Base-by-base conservation (phyloP, 2,329 filamentous ascomycete genomes). In the Aschersonia sp. region DNA sequence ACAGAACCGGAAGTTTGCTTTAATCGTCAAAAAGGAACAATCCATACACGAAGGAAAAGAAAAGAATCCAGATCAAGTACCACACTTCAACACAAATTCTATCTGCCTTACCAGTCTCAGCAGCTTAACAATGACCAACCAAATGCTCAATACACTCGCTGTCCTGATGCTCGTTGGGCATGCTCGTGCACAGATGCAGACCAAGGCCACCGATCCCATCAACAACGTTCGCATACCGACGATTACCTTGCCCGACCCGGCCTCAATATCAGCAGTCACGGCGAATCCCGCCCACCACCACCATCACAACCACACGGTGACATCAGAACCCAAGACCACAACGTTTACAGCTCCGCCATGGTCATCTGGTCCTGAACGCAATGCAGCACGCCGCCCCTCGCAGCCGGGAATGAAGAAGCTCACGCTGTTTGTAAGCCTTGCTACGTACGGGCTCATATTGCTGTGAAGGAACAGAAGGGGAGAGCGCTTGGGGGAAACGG, bases 351-450 rank as follows among this genome's bases (percentile, higher is more conserved):
- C 31, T 30, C 22, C 12, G 32, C 33, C 29, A 42, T 32, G 40
- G 32, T 29, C 30, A 12, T 44, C n/a, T 8, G 40, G 46, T 4
- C 40, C 44, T 11, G 37, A 45, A 2, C 43, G 10, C 41, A 48
- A 48, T 12, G 49, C 49, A 2, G 49, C 40, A 14, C 42, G 49
- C 30, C 43, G 49, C 30, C 49, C 49, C 5, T 46, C 49, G 30
- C 32, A 50, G 44, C 49, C 49, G 6, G 49, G 49, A 4, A 33
- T 50, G 49, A 37, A 44, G 11, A 50, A 50, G 41, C 49, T 50
- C 10, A 46, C 43, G 30, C 14, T 50, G 10, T 46, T 50, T 33
- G 49, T 48, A 6, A 46, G 49, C 9, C 44, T 50, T 14, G 49
- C 30, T 11, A 50, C 46, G 12, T 50, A 50, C 32, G 49, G 49